Evolutionary conservation across 257 asterid species (phyloP).

Genomic region (Linaria vulgaris): DNA sequence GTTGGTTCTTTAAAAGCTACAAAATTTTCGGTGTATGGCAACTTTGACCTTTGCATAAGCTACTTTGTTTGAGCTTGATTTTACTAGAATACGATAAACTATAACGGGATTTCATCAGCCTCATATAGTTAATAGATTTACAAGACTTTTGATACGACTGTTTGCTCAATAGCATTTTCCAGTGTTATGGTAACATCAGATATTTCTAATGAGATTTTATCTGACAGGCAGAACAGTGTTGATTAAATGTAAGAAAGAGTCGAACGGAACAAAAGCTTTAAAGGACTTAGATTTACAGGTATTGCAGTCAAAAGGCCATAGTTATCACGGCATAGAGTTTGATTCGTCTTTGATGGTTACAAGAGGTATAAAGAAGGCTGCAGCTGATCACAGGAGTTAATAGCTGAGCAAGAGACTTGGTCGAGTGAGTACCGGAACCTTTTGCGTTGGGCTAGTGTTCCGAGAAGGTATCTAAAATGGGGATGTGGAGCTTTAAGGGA

Average conservation of each 20-base stretch:
- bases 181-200: too few species aligned
- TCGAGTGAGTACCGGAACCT: constrained; percentile 29
- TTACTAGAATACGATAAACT: background rate
- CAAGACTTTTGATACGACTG: background rate
- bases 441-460: constrained; percentile 38
- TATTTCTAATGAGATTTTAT: constrained; percentile 7
- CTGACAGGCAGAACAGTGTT: constrained; percentile 50
- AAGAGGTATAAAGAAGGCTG: too few species aligned
- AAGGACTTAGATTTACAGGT: constrained; percentile 30
- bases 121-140: too few species aligned
- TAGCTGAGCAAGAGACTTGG: constrained; percentile 7
- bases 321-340: background rate
- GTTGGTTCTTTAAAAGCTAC: too few species aligned
- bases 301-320: constrained; percentile 17
- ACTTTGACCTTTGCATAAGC: too few species aligned
- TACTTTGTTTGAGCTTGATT: too few species aligned
- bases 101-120: background rate
- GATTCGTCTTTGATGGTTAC: background rate
- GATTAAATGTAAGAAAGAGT: constrained; percentile 44
- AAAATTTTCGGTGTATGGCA: too few species aligned
- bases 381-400: background rate
- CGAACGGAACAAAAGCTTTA: constrained; percentile 30
- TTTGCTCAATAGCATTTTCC: too few species aligned
- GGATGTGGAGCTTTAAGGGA: constrained; percentile 4
- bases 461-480: constrained; percentile 62